phyloP scores from a whole-genome alignment of 495 filamentous ascomycete genomes.

The Filosporella fistucella region DNA sequence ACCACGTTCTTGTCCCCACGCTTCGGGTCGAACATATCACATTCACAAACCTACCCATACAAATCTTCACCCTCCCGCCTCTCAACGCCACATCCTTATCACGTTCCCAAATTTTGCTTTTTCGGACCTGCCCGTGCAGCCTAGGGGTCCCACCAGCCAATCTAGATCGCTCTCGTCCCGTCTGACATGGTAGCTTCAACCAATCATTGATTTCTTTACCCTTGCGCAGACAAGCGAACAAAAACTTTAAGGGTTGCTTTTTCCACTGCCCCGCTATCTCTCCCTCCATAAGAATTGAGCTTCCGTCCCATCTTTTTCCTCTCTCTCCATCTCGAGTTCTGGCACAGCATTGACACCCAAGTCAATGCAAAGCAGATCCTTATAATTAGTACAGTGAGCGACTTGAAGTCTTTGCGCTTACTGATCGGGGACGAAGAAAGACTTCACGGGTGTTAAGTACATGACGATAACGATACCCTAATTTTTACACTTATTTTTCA shows the following conservation, averaged over 20 bases:
- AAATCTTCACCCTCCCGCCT: too few species aligned
- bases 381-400: constrained; percentile 32
- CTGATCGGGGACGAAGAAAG: constrained; percentile 46
- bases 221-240: background rate
- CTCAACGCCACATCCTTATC: too few species aligned
- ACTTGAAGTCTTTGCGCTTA: constrained; percentile 62
- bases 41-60: too few species aligned
- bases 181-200: background rate
- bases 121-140: too few species aligned
- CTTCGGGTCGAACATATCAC: too few species aligned
- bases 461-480: constrained; percentile 8
- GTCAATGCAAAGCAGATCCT: constrained; percentile 13
- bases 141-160: too few species aligned
- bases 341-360: constrained; percentile 11
- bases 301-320: background rate
- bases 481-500: constrained; percentile 1
- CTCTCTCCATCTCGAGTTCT: constrained; percentile 1
- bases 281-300: background rate
- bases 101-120: too few species aligned
- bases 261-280: constrained; percentile 11
- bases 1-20: too few species aligned
- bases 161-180: too few species aligned
- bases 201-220: constrained; percentile 1
- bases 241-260: constrained; percentile 1
- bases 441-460: constrained; percentile 30